A percentile compares a stretch with the other conserved stretches of the same genome.
phyloP scores from a whole-genome alignment of 345 rosid genomes.

The Camelina neglecta region DNA sequence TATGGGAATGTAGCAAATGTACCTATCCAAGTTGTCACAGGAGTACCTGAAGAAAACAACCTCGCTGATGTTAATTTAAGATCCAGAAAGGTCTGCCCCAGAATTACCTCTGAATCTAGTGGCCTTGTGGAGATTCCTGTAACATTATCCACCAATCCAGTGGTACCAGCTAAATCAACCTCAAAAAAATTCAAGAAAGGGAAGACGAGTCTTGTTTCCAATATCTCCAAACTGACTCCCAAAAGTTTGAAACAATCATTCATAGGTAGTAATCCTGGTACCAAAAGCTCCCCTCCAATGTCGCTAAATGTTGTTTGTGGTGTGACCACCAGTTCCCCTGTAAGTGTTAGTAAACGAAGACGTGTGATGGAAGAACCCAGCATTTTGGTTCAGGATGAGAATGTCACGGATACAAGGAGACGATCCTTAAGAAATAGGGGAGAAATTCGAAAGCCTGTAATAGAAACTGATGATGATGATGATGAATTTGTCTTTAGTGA shows the following conservation, averaged over 20 bases:
- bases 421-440: slow-evolving; percentile 43
- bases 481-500: slow-evolving; percentile 32
- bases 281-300: slow-evolving; percentile 22
- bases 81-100: slow-evolving; percentile 29
- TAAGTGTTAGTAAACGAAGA: slow-evolving; percentile 81
- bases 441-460: slow-evolving; percentile 36
- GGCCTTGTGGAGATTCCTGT: slow-evolving; percentile 40
- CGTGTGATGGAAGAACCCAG: slow-evolving; percentile 59
- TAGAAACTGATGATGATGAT: slow-evolving; percentile 48
- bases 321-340: slow-evolving; percentile 68
- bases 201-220: slow-evolving; percentile 37
- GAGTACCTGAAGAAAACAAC: slow-evolving; percentile 28
- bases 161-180: slow-evolving; percentile 37
- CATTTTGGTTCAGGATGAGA: slow-evolving; percentile 45
- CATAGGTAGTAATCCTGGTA: slow-evolving; percentile 15
- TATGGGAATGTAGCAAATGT: slow-evolving; percentile 46
- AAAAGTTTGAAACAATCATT: slow-evolving; percentile 29
- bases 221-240: slow-evolving; percentile 36
- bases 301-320: slow-evolving; percentile 40
- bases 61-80: slow-evolving; percentile 26
- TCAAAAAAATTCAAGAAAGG: slow-evolving; percentile 35
- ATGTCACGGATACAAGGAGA: slow-evolving; percentile 49
- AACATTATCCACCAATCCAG: slow-evolving; percentile 38
- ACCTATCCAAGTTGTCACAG: slow-evolving; percentile 37
- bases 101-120: slow-evolving; percentile 31